Percentiles rank a stretch among this genome's conserved stretches.
Conservation (phyloP, 2,329 filamentous ascomycete genomes). For the Malbranchea zuffiana region DNA sequence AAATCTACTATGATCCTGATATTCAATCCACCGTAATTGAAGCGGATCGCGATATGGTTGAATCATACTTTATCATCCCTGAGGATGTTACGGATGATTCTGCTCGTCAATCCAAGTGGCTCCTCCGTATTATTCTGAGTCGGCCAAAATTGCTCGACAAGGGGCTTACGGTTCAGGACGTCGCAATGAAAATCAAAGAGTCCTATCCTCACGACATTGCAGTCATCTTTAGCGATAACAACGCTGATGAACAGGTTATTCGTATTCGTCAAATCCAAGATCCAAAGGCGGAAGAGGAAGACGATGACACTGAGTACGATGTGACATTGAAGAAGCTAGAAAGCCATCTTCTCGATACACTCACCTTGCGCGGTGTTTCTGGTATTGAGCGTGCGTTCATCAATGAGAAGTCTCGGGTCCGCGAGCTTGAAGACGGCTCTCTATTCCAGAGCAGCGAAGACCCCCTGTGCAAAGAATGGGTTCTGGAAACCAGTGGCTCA, state of each 20-base stretch:
- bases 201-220: conserved; percentile 76
- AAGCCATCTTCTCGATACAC: conserved; percentile 77
- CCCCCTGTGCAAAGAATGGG: conserved; percentile 76
- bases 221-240: conserved; percentile 95
- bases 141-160: conserved; percentile 90
- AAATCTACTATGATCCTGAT: conserved; percentile 95
- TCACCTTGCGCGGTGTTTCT: conserved; percentile 80
- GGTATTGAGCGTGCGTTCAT: conserved; percentile 89
- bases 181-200: conserved; percentile 79
- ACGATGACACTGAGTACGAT: conserved; percentile 69
- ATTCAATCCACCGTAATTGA: conserved; percentile 75
- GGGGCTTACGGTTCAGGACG: conserved; percentile 78
- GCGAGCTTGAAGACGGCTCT: conserved; percentile 58
- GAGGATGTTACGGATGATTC: conserved; percentile 61
- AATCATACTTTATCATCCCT: conserved; percentile 91
- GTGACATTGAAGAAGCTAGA: conserved; percentile 87
- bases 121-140: conserved; percentile 85
- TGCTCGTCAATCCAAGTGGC: conserved; percentile 74
- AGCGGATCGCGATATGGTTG: conserved; percentile 84
- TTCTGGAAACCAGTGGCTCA: conserved; percentile 87
- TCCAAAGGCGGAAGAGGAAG: conserved; percentile 63
- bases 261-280: conserved; percentile 72
- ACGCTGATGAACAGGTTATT: conserved; percentile 88
- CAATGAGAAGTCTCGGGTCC: conserved; percentile 63
- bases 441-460: conserved; percentile 65